A percentile compares a stretch with the other conserved stretches of the same genome.
phyloP scores from a whole-genome alignment of 2,329 filamentous ascomycete species.

The Neofusicoccum cordaticola region DNA sequence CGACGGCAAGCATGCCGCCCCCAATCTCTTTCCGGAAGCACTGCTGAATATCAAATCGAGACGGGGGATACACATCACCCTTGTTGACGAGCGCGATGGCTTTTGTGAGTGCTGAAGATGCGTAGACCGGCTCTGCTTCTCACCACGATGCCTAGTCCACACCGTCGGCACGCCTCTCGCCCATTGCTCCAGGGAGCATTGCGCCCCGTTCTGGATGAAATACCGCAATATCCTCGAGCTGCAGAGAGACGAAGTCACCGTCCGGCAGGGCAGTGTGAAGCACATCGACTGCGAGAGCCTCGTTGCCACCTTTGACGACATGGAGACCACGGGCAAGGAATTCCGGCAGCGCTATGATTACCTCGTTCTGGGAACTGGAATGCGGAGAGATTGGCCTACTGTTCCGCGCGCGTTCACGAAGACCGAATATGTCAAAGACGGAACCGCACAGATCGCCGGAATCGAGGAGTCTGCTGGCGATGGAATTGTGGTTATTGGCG shows the following conservation, averaged over 20 bases:
- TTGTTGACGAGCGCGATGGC: slow-evolving; percentile 75
- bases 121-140: background rate
- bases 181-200: slow-evolving; percentile 56
- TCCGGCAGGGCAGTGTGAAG: slow-evolving; percentile 64
- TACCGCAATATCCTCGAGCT: slow-evolving; percentile 66
- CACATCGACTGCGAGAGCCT: slow-evolving; percentile 57
- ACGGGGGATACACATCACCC: slow-evolving; percentile 65
- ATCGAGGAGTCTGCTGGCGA: background rate
- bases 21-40: slow-evolving; percentile 30
- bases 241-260: slow-evolving; percentile 58
- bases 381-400: slow-evolving; percentile 68
- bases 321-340: slow-evolving; percentile 34
- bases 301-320: slow-evolving; percentile 54
- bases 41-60: slow-evolving; percentile 26
- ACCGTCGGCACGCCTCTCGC: slow-evolving; percentile 73
- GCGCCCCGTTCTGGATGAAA: slow-evolving; percentile 56
- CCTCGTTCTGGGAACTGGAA: slow-evolving; percentile 67
- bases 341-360: slow-evolving; percentile 62
- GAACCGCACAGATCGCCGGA: slow-evolving; percentile 53
- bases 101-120: slow-evolving; percentile 59
- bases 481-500: slow-evolving; percentile 69
- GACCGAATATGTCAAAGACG: slow-evolving; percentile 63
- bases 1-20: slow-evolving; percentile 52
- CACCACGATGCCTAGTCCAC: slow-evolving; percentile 54
- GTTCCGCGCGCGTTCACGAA: slow-evolving; percentile 66